Base-by-base conservation (phyloP, 148 eudicot species). In the Rhododendron griersonianum region DNA sequence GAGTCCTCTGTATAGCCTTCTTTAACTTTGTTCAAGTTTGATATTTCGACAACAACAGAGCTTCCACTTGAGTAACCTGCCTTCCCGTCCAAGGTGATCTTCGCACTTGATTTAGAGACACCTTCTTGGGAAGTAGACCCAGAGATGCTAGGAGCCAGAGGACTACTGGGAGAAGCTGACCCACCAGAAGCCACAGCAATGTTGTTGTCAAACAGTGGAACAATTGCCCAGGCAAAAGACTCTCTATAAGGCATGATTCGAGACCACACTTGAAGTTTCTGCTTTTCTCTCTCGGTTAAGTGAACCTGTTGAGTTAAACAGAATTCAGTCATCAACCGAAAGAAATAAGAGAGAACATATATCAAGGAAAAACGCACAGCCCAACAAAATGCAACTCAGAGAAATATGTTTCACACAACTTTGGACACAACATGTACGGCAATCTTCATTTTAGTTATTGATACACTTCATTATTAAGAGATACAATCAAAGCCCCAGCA, bases 1-100 rank as follows among this genome's bases (percentile, higher is more conserved):
- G 98, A 93, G 89, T 97, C 99, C 91, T 97, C 99, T 3, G 98
- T 95, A 86, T 97, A 97, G 90, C 98, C 89, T 93, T 97, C 99
- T 87, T 97, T 97, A 80, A 97, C 99, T 91, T 97, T 97, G 89
- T 93, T 95, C 85, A 97, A 89, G 91, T 97, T 97, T 73, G 99
- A 97, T 67, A 97, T 92, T 88, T 97, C 99, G 83, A 97, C 99
- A 77, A 97, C 91, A 78, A 97, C 93, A 84, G 99, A 95, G 90
- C 94, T 96, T 88, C 96, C 95, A 87, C 91, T 92, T 7, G 98
- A 87, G 87, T 94, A 95, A 84, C 95, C 95, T 33, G 91, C 89
- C 84, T 93, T 95, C 53, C 99, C 98, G 87, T 95, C 99, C 82
- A 92, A 91, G 44, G 99, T 92, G 78, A 96, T 92, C 88, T 93